Evolutionary conservation across 2,329 filamentous ascomycete species (phyloP).

Genomic region (Beauveria sp.): DNA sequence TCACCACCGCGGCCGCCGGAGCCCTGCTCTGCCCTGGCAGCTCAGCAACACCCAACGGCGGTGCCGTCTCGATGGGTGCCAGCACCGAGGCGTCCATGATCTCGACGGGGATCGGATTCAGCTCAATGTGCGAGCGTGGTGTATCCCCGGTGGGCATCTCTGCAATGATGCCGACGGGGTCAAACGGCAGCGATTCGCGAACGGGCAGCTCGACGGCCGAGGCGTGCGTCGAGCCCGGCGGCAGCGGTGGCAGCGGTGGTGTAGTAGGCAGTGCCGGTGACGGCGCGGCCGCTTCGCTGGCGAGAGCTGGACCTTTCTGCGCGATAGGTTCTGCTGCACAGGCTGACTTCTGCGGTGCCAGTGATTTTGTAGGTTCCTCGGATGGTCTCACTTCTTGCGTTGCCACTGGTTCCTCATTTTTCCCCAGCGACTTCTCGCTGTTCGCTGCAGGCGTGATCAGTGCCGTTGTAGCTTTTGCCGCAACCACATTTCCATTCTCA

Average conservation of each 20-base stretch:
- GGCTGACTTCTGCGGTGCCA: not conserved
- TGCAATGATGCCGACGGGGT: constrained; percentile 37
- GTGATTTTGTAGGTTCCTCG: too few species aligned
- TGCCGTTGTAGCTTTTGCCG: too few species aligned
- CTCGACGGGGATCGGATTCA: constrained; percentile 37
- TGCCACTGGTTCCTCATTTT: not conserved
- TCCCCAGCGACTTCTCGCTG: not conserved
- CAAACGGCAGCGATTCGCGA: constrained; percentile 17
- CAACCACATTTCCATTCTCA: not conserved
- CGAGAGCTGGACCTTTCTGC: not conserved
- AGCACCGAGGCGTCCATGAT: constrained; percentile 32
- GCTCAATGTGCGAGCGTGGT: constrained; percentile 31
- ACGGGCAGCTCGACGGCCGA: constrained; percentile 11
- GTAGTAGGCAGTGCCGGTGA: not conserved
- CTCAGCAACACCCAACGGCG: constrained; percentile 27
- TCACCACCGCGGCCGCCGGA: constrained; percentile 8
- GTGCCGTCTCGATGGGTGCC: constrained; percentile 24
- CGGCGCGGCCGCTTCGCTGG: not conserved
- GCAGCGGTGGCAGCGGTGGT: not conserved
- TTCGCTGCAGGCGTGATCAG: too few species aligned
- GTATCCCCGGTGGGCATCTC: constrained; percentile 41
- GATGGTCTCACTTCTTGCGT: not conserved
- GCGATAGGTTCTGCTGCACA: not conserved
- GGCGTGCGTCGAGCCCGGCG: not conserved
- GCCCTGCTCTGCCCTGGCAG: constrained; percentile 27